These are phyloP conservation scores for Boletellus ananiceps DNA, from an alignment of 768 basidiomycete species.

Conservation along the genomic window DNA sequence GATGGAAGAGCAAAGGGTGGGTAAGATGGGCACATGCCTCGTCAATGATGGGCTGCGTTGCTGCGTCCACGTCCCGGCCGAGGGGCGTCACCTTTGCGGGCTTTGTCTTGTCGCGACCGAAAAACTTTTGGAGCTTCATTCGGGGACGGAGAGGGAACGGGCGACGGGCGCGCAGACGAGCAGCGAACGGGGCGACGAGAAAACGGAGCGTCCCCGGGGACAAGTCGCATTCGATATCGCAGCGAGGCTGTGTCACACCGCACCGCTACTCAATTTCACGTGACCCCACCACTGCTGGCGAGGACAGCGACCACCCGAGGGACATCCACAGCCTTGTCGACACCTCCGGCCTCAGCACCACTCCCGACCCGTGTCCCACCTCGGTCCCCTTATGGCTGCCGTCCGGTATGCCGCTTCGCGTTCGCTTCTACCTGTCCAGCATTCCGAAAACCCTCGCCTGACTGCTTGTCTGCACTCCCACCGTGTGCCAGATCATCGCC, in stretches of 20 bases:
- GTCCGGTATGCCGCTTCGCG: slow-evolving; percentile 40
- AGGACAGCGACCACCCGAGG: no score
- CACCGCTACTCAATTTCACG: slow-evolving; percentile 17
- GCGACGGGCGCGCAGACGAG: no score
- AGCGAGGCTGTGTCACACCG: slow-evolving; percentile 17
- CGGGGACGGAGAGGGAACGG: background rate
- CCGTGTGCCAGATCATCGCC: slow-evolving; percentile 71
- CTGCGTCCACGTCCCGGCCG: slow-evolving; percentile 20
- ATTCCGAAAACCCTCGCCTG: no score
- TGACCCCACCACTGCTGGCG: no score
- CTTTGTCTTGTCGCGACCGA: slow-evolving; percentile 48
- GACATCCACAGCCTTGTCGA: slow-evolving; percentile 31
- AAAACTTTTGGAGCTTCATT: slow-evolving; percentile 56
- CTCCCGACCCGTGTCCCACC: slow-evolving; percentile 27
- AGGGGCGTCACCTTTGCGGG: slow-evolving; percentile 26
- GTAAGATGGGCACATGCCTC: slow-evolving; percentile 17
- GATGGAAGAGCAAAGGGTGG: background rate
- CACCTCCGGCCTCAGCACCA: slow-evolving; percentile 49
- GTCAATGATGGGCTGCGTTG: slow-evolving; percentile 24
- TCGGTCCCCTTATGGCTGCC: no score
- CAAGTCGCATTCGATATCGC: slow-evolving; percentile 8
- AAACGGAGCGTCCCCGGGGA: background rate
- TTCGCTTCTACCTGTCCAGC: slow-evolving; percentile 33
- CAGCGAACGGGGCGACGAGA: background rate
- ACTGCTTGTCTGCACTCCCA: no score